A percentile compares a stretch with the other conserved stretches of the same genome.
phyloP scores from a whole-genome alignment of 306 rosid genomes.

The Fragaria vesca region DNA sequence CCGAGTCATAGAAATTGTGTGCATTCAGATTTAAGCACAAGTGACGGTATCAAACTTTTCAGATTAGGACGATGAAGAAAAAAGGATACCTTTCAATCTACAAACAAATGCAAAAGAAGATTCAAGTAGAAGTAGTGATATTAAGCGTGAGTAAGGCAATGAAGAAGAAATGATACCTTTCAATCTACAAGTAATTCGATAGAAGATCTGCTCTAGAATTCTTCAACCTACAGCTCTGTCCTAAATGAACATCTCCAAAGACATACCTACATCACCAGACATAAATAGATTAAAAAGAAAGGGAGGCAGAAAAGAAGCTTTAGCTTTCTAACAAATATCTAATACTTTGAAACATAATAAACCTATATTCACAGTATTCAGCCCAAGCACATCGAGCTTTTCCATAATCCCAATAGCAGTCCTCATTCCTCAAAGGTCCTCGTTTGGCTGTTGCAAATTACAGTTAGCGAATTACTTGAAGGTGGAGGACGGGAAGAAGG shows the following conservation, averaged over 20 bases:
- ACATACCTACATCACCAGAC: slow-evolving; percentile 56
- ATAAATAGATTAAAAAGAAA: not conserved
- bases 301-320: not conserved
- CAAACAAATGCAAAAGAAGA: slow-evolving; percentile 56
- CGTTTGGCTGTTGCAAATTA: slow-evolving; percentile 72
- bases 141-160: slow-evolving; percentile 1
- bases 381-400: slow-evolving; percentile 99
- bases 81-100: slow-evolving; percentile 54
- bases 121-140: not conserved
- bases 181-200: slow-evolving; percentile 63
- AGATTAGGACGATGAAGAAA: slow-evolving; percentile 6
- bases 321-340: not conserved
- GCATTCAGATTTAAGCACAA: slow-evolving; percentile 11
- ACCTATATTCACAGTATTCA: slow-evolving; percentile 97
- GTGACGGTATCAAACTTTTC: not conserved
- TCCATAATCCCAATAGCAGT: slow-evolving; percentile 99
- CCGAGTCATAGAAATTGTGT: not conserved
- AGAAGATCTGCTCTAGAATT: slow-evolving; percentile 52
- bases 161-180: slow-evolving; percentile 41
- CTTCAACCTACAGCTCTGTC: slow-evolving; percentile 96
- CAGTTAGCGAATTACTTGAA: slow-evolving; percentile 23
- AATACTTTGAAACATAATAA: slow-evolving; percentile 10
- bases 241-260: slow-evolving; percentile 97
- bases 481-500: not conserved
- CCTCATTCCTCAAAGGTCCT: slow-evolving; percentile 91